Base-by-base conservation (phyloP, 441 rosid species). In the Syzygium malaccense region DNA sequence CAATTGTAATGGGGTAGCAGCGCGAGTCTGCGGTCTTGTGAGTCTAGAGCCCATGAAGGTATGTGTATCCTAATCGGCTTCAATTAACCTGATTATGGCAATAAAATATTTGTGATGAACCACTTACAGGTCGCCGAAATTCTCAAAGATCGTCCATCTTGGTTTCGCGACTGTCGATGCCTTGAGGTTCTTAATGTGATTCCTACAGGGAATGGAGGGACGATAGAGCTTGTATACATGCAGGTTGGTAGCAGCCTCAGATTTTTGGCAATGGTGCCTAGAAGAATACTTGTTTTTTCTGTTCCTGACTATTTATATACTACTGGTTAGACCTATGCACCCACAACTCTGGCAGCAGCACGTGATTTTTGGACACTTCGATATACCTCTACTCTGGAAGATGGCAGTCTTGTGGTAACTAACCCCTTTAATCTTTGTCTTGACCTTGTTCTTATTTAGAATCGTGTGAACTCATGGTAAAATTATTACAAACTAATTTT, bases 21-120 rank as follows among this genome's bases (percentile, higher is more conserved):
- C 90, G 11, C 90, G 90, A 78, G 90, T 79, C 54, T 89, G 90
- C 56, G 90, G 90, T 89, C 90, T 89, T 45, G 88, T 89, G 55
- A 89, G 90, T 79, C 90, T 89, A 49, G 90, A 89, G 90, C 90
- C 90, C 84, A 86, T 71, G 28, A 89, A 89, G 90, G 90, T 89
- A 89, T 41, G 83, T 75, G 10, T 41, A 12, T 75, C n/a, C 51
- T 41, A 75, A 75, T 41, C 23, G 83, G n/a, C 17, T 75, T 75
- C 83, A 75, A 41, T 41, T 45, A 75, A 37, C n/a, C 83, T 75
- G 83, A 37, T 23, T 41, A 75, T 23, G 83, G 83, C 83, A 75
- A 75, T 75, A 12, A 25, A 25, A 62, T 62, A 60, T 41, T 62
- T 4, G 1, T n/a, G 55, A 62, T 49, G 30, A 88, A 48, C 58